A percentile compares a stretch with the other conserved stretches of the same genome.
These are phyloP conservation scores for Corymbia citriodora DNA, from an alignment of 441 rosid species.

Conservation along the genomic window DNA sequence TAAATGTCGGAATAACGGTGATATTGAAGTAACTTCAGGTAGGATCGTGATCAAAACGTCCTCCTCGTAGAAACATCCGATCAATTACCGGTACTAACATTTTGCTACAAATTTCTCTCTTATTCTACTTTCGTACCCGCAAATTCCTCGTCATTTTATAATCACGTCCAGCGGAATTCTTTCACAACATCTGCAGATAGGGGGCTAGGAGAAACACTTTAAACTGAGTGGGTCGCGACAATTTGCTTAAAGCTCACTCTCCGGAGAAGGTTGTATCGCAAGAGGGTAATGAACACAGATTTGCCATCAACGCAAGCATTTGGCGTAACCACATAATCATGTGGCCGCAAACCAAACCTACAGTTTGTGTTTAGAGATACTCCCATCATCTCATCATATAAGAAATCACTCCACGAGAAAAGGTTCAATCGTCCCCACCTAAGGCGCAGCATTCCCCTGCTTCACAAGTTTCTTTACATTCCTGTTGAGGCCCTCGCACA, in stretches of 20 bases:
- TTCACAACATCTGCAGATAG: no score
- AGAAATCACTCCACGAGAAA: neutral
- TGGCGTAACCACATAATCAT: neutral
- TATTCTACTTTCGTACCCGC: neutral
- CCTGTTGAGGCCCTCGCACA: neutral
- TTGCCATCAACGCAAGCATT: neutral
- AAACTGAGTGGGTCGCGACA: neutral
- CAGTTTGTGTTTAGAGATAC: neutral
- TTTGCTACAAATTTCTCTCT: no score
- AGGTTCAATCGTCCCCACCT: no score
- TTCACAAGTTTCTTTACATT: no score
- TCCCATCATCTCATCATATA: neutral
- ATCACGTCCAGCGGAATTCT: no score
- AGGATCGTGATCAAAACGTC: neutral
- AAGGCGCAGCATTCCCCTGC: neutral
- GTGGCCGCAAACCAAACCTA: neutral
- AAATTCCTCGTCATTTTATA: neutral
- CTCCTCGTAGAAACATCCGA: no score
- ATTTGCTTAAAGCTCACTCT: neutral
- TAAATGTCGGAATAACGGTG: neutral
- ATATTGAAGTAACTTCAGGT: neutral
- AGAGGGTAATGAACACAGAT: neutral
- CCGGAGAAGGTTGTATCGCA: neutral
- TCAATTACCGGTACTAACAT: no score
- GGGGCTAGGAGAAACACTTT: neutral